These are phyloP conservation scores for Sugiyamaella castrensis DNA, from an alignment of 1,139 yeast genomes.

Conservation along the genomic window DNA sequence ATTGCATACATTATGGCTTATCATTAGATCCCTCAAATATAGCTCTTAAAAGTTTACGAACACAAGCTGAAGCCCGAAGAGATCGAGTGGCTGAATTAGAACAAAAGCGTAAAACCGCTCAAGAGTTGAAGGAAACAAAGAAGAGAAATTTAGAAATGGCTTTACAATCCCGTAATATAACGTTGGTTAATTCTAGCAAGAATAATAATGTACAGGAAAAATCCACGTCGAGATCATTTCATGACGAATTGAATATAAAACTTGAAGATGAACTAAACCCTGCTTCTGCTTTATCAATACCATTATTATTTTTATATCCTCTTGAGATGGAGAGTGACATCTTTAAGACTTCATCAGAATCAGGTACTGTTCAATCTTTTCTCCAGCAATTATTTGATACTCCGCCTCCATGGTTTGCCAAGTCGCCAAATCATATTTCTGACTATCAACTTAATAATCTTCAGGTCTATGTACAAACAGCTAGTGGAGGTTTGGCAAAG, in stretches of 20 bases:
- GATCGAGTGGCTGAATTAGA: conserved; percentile 28
- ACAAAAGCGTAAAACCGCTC: conserved; percentile 37
- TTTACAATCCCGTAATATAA: conserved; percentile 25
- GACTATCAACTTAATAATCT: conserved; percentile 58
- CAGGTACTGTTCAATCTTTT: conserved; percentile 53
- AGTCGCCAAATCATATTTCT: conserved; percentile 27
- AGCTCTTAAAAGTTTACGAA: conserved; percentile 41
- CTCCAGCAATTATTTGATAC: conserved; percentile 51
- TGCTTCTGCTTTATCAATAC: conserved; percentile 75
- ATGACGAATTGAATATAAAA: conserved; percentile 29
- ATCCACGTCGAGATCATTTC: conserved; percentile 19
- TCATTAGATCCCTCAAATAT: conserved; percentile 55
- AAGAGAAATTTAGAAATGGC: conserved; percentile 41
- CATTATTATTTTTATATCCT: conserved; percentile 80
- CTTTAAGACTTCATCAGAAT: conserved; percentile 62
- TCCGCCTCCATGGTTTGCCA: conserved; percentile 66
- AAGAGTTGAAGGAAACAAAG: conserved; percentile 33
- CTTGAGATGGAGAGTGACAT: conserved; percentile 82
- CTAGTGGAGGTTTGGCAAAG: conserved; percentile 78
- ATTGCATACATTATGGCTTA: conserved; percentile 61
- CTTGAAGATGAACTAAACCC: conserved; percentile 71
- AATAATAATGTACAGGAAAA: conserved; percentile 18
- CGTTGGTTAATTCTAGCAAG: conserved; percentile 22
- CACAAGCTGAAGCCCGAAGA: conserved; percentile 37
- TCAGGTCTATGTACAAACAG: conserved; percentile 79